Conservation (phyloP, 2,329 filamentous ascomycete species). For the Epichloe glyceriae region DNA sequence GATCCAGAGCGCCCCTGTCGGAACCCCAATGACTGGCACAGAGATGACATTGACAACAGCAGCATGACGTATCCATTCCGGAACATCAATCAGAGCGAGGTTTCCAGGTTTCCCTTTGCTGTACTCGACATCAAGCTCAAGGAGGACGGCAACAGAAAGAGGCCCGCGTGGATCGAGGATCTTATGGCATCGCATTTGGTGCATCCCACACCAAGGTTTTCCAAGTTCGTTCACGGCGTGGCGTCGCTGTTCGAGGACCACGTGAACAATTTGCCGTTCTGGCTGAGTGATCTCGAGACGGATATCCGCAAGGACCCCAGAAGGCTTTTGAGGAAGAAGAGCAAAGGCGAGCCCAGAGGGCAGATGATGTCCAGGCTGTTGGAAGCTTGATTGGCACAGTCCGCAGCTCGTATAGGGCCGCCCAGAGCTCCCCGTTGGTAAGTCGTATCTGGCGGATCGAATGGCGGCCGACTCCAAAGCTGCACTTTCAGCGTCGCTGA, state of each 20-base stretch:
- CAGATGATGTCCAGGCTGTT: conserved; percentile 78
- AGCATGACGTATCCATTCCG: conserved; percentile 80
- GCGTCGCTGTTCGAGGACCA: conserved; percentile 89
- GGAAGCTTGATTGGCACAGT: conserved; percentile 67
- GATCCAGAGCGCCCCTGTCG: conserved; percentile 78
- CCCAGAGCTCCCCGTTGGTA: conserved; percentile 55
- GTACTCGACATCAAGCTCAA: conserved; percentile 86
- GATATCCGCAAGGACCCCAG: conserved; percentile 93
- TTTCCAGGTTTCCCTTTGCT: conserved; percentile 80
- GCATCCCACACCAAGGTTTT: conserved; percentile 79
- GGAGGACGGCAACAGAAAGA: conserved; percentile 51
- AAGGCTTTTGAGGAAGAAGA: conserved; percentile 86
- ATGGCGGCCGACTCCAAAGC: conserved; percentile 33
- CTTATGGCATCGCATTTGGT: conserved; percentile 88
- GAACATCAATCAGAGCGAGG: conserved; percentile 78
- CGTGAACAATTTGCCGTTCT: conserved; percentile 93
- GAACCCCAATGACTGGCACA: conserved; percentile 80
- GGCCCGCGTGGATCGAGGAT: conserved; percentile 78
- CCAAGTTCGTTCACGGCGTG: conserved; percentile 91
- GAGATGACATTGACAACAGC: conserved; percentile 72
- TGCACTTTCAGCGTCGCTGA: conserved; percentile 16
- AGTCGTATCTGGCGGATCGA: conserved; percentile 48
- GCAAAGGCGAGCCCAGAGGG: conserved; percentile 64
- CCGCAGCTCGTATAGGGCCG: conserved; percentile 40
- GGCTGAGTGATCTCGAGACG: conserved; percentile 80